Conservation (phyloP, 805 yeast species). For the Wickerhamiella allomyrinae region DNA sequence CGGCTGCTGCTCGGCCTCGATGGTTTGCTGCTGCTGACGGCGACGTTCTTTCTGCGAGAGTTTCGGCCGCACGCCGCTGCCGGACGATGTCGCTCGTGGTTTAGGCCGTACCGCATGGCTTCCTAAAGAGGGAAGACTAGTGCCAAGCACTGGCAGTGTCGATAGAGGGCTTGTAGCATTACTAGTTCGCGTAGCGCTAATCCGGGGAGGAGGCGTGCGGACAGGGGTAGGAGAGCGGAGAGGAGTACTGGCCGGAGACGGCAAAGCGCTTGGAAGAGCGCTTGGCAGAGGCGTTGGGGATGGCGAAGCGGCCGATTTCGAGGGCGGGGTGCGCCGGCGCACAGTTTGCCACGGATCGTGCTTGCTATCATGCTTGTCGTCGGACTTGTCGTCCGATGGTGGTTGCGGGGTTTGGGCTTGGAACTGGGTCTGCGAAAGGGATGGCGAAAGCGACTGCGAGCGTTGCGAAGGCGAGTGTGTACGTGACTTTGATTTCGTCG, state of each 20-base stretch:
- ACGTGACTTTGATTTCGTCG: too few species aligned
- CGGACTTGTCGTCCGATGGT: too few species aligned
- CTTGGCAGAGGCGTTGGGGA: not conserved
- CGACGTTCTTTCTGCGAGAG: conserved; percentile 1
- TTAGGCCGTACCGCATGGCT: not conserved
- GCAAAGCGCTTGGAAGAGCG: not conserved
- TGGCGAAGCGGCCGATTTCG: not conserved
- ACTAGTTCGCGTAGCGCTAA: not conserved
- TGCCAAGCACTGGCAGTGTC: not conserved
- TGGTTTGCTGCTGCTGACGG: not conserved
- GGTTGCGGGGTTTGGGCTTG: too few species aligned
- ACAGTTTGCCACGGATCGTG: not conserved
- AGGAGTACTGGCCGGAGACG: not conserved
- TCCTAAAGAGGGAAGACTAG: not conserved
- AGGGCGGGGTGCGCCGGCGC: not conserved
- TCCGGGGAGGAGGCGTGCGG: not conserved
- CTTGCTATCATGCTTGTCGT: too few species aligned
- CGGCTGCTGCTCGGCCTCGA: not conserved
- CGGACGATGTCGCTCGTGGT: not conserved
- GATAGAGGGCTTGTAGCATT: not conserved
- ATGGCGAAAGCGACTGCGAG: too few species aligned
- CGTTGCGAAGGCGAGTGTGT: too few species aligned
- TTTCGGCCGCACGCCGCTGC: not conserved
- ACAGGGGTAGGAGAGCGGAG: not conserved
- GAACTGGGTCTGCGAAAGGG: too few species aligned